Evolutionary conservation across 257 asterid species (phyloP).

Genomic region (Solanum ossicruentum): DNA sequence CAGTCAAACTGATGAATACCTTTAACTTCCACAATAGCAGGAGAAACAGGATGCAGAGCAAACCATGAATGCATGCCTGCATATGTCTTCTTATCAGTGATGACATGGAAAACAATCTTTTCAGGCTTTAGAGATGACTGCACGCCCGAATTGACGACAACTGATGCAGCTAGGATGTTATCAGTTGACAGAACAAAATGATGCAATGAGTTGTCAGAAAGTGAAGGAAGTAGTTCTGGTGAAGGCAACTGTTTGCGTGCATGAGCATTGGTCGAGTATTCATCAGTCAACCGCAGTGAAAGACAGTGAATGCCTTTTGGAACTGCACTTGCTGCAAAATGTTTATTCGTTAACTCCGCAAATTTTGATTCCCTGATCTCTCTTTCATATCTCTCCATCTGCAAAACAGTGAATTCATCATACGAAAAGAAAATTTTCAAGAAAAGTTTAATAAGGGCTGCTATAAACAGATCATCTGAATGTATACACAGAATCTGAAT

Average conservation of each 20-base stretch:
- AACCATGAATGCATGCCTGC: conserved; percentile 99
- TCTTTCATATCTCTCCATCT: conserved; percentile 30
- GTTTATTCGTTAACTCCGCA: conserved; percentile 62
- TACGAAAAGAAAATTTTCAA: not conserved
- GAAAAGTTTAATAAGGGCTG: not conserved
- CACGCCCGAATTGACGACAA: conserved; percentile 74
- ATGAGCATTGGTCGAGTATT: conserved; percentile 89
- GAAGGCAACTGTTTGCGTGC: conserved; percentile 94
- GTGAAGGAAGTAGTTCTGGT: conserved; percentile 84
- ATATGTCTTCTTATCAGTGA: conserved; percentile 94
- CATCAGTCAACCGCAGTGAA: conserved; percentile 81
- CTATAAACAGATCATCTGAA: not conserved
- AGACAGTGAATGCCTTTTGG: conserved; percentile 92
- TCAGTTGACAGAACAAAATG: conserved; percentile 93
- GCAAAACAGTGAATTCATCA: not conserved
- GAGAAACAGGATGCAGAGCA: conserved; percentile 67
- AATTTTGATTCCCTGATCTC: conserved; percentile 57
- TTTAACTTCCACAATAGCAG: conserved; percentile 93
- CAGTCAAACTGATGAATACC: conserved; percentile 97
- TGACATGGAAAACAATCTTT: conserved; percentile 85
- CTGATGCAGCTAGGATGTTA: conserved; percentile 94
- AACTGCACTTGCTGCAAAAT: conserved; percentile 76
- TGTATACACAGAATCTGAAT: not conserved
- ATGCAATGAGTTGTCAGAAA: conserved; percentile 68
- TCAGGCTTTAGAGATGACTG: conserved; percentile 66